Evolutionary conservation across 1,284 basidiomycete species (phyloP), one percentile per base, ranked within the genome.

Genomic region (Pseudozyma hubeiensis): DNA sequence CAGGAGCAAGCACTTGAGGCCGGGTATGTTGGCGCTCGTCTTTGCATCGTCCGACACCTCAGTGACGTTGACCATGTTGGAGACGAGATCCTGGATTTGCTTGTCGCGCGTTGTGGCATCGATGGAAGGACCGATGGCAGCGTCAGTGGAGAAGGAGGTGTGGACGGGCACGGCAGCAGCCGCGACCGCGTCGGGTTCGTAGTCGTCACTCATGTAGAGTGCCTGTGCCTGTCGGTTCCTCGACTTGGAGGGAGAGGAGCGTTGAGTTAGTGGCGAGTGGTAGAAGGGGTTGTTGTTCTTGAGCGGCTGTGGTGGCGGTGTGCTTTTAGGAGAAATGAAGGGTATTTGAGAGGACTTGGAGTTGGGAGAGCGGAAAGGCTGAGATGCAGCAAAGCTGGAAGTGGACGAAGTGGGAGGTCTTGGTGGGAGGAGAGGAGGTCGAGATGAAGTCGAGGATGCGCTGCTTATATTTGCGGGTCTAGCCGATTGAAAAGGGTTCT

Each of bases 1-100:
- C 75, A 96, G 87, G 30, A 97, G 87, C 46, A 81, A 87, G 41
- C 91, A 95, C 88, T 14, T 88, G 88, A 14, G 62, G 13, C 80
- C 80, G 1, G 72, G 56, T 40, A 80, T 63, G 24, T 71, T 58
- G 2, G 63, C 69, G 11, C 43, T 50, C 0, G 56, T 64, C 37
- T 39, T 50, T 43, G 59, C 56, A 39, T 64, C 61, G 11, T 62
- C 54, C n/a, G 70, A 63, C 14, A 80, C 49, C 5, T 78, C 68
- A 19, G 60, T 59, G 40, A 78, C 64, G 47, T 68, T 68, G 45
- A 78, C 81, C 63, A 82, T 75, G 53, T 73, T 69, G 51, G 60
- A 64, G 8, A 82, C 44, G 59, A 81, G 61, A 13, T 74, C 56
- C 29, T 63, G 63, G 16, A 82, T 65, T 61, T 82, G 78, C 63